Evolutionary conservation across 2,329 filamentous ascomycete genomes (phyloP).

Genomic region (Aureobasidium sp.): DNA sequence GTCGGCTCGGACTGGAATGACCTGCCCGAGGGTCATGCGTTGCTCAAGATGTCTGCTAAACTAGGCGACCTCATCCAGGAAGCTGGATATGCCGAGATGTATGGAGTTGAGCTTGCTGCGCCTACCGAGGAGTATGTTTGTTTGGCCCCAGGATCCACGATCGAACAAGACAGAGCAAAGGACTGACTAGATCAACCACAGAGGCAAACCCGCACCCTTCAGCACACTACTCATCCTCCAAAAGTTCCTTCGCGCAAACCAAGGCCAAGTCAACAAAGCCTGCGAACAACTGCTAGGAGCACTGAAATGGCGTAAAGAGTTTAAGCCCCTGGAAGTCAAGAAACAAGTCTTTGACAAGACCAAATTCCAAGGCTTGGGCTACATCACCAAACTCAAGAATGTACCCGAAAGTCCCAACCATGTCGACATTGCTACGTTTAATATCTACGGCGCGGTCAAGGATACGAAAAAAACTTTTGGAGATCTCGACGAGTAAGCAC

Average conservation of each 20-base stretch:
- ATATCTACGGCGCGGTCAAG: slow-evolving; percentile 85
- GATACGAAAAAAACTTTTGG: slow-evolving; percentile 74
- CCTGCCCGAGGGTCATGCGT: slow-evolving; percentile 19
- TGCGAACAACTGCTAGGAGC: slow-evolving; percentile 71
- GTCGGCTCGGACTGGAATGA: slow-evolving; percentile 15
- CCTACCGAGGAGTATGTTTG: slow-evolving; percentile 18
- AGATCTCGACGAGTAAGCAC: slow-evolving; percentile 63
- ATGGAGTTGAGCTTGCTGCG: slow-evolving; percentile 60
- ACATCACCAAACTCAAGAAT: slow-evolving; percentile 61
- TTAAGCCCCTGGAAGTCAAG: slow-evolving; percentile 58
- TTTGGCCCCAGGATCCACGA: slow-evolving; percentile 20
- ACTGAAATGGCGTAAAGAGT: slow-evolving; percentile 72
- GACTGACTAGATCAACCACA: background rate
- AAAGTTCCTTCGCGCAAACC: slow-evolving; percentile 90
- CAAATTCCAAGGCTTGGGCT: slow-evolving; percentile 74
- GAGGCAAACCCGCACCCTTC: slow-evolving; percentile 37
- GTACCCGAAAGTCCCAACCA: slow-evolving; percentile 43
- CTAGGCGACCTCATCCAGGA: slow-evolving; percentile 50
- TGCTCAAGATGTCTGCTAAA: slow-evolving; percentile 46
- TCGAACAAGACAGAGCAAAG: background rate
- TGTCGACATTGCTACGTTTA: slow-evolving; percentile 74
- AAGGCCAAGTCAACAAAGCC: slow-evolving; percentile 62
- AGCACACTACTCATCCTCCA: slow-evolving; percentile 78
- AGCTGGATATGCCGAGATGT: slow-evolving; percentile 67
- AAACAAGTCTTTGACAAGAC: slow-evolving; percentile 52